A percentile compares a stretch with the other conserved stretches of the same genome.
These are phyloP conservation scores for Cyberlindnera suaveolens DNA, from an alignment of 805 yeast genomes.

Conservation along the genomic window DNA sequence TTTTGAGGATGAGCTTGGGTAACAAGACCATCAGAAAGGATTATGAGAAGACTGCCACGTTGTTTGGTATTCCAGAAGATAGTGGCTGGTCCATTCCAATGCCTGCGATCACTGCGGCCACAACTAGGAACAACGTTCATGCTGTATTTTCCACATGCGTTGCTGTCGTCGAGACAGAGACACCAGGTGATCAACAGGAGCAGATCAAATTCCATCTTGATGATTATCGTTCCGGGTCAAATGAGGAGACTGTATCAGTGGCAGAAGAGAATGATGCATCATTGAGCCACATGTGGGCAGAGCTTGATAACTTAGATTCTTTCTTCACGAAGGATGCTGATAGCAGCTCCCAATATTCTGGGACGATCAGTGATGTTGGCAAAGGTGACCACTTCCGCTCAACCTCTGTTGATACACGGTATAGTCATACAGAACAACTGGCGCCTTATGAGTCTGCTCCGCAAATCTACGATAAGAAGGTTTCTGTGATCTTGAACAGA, in stretches of 20 bases:
- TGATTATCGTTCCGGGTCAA: slow-evolving; percentile 38
- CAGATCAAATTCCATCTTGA: slow-evolving; percentile 51
- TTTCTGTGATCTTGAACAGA: slow-evolving; percentile 64
- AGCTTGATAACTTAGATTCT: slow-evolving; percentile 81
- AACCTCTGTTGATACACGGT: slow-evolving; percentile 55
- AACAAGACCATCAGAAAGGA: slow-evolving; percentile 71
- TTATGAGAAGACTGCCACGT: slow-evolving; percentile 77
- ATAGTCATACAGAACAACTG: slow-evolving; percentile 39
- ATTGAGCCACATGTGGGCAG: slow-evolving; percentile 87
- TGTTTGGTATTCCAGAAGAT: slow-evolving; percentile 92
- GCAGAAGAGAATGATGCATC: slow-evolving; percentile 67
- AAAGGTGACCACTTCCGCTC: slow-evolving; percentile 30
- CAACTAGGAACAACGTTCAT: slow-evolving; percentile 88
- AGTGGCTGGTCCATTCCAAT: slow-evolving; percentile 97
- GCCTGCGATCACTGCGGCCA: slow-evolving; percentile 87
- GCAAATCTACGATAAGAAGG: slow-evolving; percentile 73
- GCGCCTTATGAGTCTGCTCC: slow-evolving; percentile 68
- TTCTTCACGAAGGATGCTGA: slow-evolving; percentile 67
- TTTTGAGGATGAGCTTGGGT: slow-evolving; percentile 86
- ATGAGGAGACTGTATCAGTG: slow-evolving; percentile 39
- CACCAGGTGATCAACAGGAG: slow-evolving; percentile 26
- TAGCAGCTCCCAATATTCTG: slow-evolving; percentile 17
- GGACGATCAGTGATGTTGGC: slow-evolving; percentile 20
- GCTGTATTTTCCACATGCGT: slow-evolving; percentile 89
- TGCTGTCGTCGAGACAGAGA: slow-evolving; percentile 22